Evolutionary conservation across 2,329 filamentous ascomycete species (phyloP).

Genomic region (Boeremia exigua): DNA sequence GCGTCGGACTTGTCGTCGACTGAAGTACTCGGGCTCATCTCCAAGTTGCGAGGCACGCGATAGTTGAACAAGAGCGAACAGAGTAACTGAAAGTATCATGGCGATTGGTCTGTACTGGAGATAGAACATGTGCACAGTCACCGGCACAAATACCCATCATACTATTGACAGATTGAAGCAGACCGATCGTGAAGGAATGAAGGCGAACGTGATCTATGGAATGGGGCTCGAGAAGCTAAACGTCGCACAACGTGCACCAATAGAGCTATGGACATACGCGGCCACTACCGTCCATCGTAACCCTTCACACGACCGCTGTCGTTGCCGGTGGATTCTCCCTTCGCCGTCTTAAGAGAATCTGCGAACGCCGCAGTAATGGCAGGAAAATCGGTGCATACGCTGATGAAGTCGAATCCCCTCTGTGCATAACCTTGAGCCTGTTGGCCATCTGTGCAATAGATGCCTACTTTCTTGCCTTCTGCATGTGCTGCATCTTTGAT

Average conservation of each 20-base stretch:
- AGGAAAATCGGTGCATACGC: conserved; percentile 54
- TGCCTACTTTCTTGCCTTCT: conserved; percentile 61
- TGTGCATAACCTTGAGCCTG: conserved; percentile 60
- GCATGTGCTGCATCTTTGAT: conserved; percentile 59
- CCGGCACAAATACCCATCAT: neutral
- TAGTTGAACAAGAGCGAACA: neutral
- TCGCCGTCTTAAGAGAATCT: conserved; percentile 43
- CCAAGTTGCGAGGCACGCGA: neutral
- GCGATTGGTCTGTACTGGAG: neutral
- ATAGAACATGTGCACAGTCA: neutral
- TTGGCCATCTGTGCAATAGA: conserved; percentile 61
- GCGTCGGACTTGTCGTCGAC: neutral
- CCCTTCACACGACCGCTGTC: conserved; percentile 23
- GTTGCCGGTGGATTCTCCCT: conserved; percentile 25
- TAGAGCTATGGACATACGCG: neutral
- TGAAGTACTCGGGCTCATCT: no score
- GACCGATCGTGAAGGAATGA: neutral
- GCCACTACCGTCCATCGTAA: conserved; percentile 26
- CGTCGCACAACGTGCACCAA: conserved; percentile 7
- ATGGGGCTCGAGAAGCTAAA: conserved; percentile 7
- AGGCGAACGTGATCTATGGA: conserved; percentile 2
- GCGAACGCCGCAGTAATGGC: conserved; percentile 53
- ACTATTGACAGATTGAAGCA: neutral
- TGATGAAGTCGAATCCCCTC: conserved; percentile 62
- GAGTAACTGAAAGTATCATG: neutral